phyloP scores from a whole-genome alignment of 495 filamentous ascomycete genomes.

The Astrothelium macrocarpum region DNA sequence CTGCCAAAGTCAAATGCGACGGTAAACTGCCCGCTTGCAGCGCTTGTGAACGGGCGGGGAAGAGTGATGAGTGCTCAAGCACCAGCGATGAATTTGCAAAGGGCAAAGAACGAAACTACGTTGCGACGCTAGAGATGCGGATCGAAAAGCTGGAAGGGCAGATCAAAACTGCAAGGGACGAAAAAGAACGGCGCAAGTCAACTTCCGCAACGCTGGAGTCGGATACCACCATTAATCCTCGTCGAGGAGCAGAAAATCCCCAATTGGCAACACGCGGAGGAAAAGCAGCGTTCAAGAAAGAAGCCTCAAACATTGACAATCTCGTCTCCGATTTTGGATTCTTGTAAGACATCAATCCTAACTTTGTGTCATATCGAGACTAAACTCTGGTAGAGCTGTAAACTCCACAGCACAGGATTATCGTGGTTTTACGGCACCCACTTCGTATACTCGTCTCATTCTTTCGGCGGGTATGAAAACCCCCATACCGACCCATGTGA shows the following conservation, averaged over 20 bases:
- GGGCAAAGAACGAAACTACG: conserved; percentile 91
- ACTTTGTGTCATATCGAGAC: neutral
- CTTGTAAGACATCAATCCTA: conserved; percentile 21
- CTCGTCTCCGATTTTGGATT: conserved; percentile 38
- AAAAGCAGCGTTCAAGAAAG: conserved; percentile 27
- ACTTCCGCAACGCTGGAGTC: conserved; percentile 30
- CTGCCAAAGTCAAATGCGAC: conserved; percentile 93
- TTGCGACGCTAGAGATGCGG: conserved; percentile 78
- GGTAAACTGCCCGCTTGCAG: conserved; percentile 89
- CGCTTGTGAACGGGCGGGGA: conserved; percentile 78
- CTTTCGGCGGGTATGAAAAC: conserved; percentile 63
- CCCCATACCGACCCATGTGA: conserved; percentile 46
- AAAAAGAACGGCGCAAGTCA: conserved; percentile 13
- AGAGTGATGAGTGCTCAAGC: conserved; percentile 74
- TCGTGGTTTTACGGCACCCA: conserved; percentile 69
- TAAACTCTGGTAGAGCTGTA: conserved; percentile 51
- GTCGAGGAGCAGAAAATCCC: conserved; percentile 16
- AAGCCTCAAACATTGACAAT: conserved; percentile 35
- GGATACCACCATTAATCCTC: conserved; percentile 22
- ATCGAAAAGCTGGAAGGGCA: conserved; percentile 75
- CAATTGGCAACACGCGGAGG: conserved; percentile 13
- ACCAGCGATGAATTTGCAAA: conserved; percentile 89
- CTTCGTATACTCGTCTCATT: conserved; percentile 78
- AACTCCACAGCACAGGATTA: conserved; percentile 90
- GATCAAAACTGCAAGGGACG: conserved; percentile 39